Percentiles rank a stretch among this genome's conserved stretches.
Evolutionary conservation across 1,284 basidiomycete genomes (phyloP).

Genomic region (Exobasidium cylindrosporum): DNA sequence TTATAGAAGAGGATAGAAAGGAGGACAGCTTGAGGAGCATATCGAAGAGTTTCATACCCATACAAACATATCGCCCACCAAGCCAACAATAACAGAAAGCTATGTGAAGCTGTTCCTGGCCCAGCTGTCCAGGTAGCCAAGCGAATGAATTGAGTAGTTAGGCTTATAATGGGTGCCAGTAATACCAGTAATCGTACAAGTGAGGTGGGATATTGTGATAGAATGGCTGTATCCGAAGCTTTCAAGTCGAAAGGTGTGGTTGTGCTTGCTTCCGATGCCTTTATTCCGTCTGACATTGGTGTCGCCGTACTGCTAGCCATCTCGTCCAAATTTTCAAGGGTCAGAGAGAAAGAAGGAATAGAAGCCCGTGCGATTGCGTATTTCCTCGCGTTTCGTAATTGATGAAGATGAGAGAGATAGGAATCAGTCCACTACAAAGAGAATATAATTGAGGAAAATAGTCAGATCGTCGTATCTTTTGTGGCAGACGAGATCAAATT

Average conservation of each 20-base stretch:
- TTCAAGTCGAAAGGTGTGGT: background rate
- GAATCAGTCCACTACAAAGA: constrained; percentile 14
- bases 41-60: constrained; percentile 49
- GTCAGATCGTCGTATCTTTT: background rate
- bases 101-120: constrained; percentile 27
- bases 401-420: constrained; percentile 12
- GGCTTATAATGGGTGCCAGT: background rate
- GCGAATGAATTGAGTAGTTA: constrained; percentile 20
- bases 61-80: constrained; percentile 45
- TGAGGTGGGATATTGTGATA: constrained; percentile 8
- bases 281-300: background rate
- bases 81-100: constrained; percentile 42
- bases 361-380: too few species aligned
- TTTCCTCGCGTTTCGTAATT: constrained; percentile 13
- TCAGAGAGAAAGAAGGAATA: too few species aligned
- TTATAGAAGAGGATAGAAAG: constrained; percentile 36
- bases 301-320: background rate
- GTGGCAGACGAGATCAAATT: background rate
- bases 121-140: constrained; percentile 50
- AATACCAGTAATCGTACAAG: constrained; percentile 10
- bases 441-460: background rate
- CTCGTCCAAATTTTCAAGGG: background rate
- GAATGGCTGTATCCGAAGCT: constrained; percentile 9
- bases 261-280: background rate
- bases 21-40: constrained; percentile 42